Evolutionary conservation across 2,329 filamentous ascomycete species (phyloP).

Genomic region (Nigrograna mackinnonii): DNA sequence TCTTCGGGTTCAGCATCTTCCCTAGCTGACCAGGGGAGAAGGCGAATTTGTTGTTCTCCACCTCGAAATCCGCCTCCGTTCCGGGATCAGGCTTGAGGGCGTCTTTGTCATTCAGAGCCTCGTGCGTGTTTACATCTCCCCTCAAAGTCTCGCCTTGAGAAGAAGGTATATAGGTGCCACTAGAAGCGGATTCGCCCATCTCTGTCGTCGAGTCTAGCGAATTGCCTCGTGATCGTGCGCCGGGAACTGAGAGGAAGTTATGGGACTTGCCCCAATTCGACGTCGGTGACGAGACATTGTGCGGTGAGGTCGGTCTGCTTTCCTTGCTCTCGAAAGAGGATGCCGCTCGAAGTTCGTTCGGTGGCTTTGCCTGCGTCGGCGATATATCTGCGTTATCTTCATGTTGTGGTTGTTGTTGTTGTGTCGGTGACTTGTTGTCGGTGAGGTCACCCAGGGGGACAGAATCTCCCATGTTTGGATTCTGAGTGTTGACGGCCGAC

Average conservation of each 20-base stretch:
- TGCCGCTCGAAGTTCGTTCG: constrained; percentile 57
- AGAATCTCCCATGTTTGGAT: constrained; percentile 33
- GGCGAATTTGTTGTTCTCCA: constrained; percentile 78
- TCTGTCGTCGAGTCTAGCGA: constrained; percentile 67
- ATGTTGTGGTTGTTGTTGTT: no score
- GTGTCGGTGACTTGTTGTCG: constrained; percentile 29
- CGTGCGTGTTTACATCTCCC: constrained; percentile 47
- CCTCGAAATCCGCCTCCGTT: constrained; percentile 73
- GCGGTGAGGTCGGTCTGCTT: constrained; percentile 67
- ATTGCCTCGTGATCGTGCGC: constrained; percentile 64
- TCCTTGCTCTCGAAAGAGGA: constrained; percentile 68
- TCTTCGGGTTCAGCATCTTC: constrained; percentile 82
- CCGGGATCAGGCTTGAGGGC: constrained; percentile 77
- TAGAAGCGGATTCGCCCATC: constrained; percentile 56
- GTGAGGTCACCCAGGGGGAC: constrained; percentile 36
- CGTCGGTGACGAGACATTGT: constrained; percentile 68
- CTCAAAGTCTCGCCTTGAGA: constrained; percentile 46
- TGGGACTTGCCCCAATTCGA: constrained; percentile 57
- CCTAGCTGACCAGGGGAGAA: constrained; percentile 81
- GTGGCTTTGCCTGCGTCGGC: constrained; percentile 25
- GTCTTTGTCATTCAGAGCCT: constrained; percentile 66
- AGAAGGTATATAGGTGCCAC: constrained; percentile 61
- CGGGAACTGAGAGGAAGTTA: constrained; percentile 67
- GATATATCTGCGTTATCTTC: constrained; percentile 24
- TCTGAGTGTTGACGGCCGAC: constrained; percentile 48